Percentiles rank a stretch among this genome's conserved stretches.
Evolutionary conservation across 306 rosid genomes (phyloP).

Genomic region (Vachellia collinsii): DNA sequence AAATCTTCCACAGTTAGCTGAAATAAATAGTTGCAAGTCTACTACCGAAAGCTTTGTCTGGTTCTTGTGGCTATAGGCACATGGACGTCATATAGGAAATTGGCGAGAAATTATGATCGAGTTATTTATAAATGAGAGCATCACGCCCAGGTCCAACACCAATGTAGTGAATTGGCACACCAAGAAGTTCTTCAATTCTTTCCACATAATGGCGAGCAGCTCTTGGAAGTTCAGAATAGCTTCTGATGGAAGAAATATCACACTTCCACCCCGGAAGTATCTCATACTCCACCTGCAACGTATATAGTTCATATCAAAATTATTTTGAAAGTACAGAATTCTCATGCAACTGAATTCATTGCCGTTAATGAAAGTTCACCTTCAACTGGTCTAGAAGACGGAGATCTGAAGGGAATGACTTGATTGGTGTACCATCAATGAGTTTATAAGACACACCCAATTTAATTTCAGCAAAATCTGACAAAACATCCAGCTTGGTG

Average conservation of each 20-base stretch:
- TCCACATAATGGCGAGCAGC: conserved; percentile 74
- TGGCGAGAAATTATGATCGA: not conserved
- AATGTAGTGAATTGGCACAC: conserved; percentile 86
- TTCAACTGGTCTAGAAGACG: conserved; percentile 86
- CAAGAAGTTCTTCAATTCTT: conserved; percentile 89
- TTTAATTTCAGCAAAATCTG: conserved; percentile 72
- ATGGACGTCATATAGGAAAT: conserved; percentile 16
- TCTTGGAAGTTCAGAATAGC: conserved; percentile 87
- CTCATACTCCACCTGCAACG: conserved; percentile 85
- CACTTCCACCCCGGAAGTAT: conserved; percentile 83
- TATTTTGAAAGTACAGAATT: conserved; percentile 15
- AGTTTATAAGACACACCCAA: conserved; percentile 74
- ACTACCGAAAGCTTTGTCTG: conserved; percentile 33
- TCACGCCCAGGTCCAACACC: conserved; percentile 98
- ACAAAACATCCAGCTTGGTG: conserved; percentile 90
- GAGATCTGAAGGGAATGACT: conserved; percentile 88
- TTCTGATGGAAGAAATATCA: conserved; percentile 80
- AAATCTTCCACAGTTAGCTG: conserved; percentile 30
- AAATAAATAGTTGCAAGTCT: conserved; percentile 35
- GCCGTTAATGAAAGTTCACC: conserved; percentile 42
- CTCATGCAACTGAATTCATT: not conserved
- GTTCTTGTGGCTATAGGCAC: conserved; percentile 38
- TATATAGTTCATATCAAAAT: conserved; percentile 20
- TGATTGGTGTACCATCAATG: conserved; percentile 68
- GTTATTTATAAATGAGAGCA: conserved; percentile 80